Evolutionary conservation across 1,284 basidiomycete species (phyloP), one percentile per base, ranked within the genome.

Genomic region (Irpex sp.): DNA sequence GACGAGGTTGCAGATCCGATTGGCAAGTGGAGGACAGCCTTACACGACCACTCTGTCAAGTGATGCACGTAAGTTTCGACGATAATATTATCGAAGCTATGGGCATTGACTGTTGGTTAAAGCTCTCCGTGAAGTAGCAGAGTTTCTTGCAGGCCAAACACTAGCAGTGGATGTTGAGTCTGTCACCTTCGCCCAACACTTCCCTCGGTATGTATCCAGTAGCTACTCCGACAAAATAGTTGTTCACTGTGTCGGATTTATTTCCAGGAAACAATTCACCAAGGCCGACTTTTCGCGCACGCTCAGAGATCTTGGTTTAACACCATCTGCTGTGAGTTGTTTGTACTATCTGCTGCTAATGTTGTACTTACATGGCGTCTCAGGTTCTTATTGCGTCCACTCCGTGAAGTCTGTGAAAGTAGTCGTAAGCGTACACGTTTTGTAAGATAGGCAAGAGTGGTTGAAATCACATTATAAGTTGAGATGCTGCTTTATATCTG

Each of bases 61-160:
- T 67, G 89, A 94, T 67, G 81, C 87, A 19, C 86, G 93, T 94
- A 72, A 71, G 90, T 83, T 9, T 36, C 53, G 15, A 49, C 54
- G 55, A 11, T 54, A n/a, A 57, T 58, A 13, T n/a, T 62, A 31
- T 47, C 9, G 11, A 36, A 33, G 36, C 6, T 35, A 57, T 46
- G 60, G 39, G 47, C 49, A 46, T 33, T 58, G 43, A 60, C 59
- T 47, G 19, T 37, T n/a, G 31, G 51, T 0, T 54, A 33, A 67
- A 94, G 92, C 91, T 2, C 78, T 97, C 56, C 81, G 84, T 5
- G 89, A 92, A 67, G 92, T 96, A 0, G 93, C 92, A n/a, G 93
- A 95, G 74, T 95, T 82, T 73, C 76, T 97, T 37, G 93, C 91
- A 7, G 83, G 82, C 1, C 92, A 97, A 75, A 83, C 83, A 47